A percentile compares a stretch with the other conserved stretches of the same genome.
These are phyloP conservation scores for Lablab purpureus DNA, from an alignment of 306 rosid genomes.

Conservation along the genomic window DNA sequence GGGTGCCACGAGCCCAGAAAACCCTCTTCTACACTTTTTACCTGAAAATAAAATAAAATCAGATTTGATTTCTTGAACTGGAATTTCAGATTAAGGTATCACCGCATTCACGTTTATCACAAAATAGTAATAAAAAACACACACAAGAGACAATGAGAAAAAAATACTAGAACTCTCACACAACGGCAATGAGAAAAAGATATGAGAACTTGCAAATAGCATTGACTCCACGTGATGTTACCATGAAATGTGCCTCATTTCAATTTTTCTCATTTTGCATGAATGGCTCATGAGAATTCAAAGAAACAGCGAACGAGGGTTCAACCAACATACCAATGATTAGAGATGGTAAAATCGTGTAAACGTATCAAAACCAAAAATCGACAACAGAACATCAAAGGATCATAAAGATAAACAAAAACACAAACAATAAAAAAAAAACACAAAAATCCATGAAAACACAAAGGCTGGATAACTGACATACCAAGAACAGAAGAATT, in stretches of 20 bases:
- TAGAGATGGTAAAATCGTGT: not conserved
- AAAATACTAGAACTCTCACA: constrained; percentile 6
- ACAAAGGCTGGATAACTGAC: not conserved
- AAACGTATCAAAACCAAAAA: constrained; percentile 5
- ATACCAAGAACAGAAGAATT: not conserved
- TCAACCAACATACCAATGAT: constrained; percentile 10
- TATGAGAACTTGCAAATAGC: constrained; percentile 1
- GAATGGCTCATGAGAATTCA: constrained; percentile 10
- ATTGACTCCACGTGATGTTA: constrained; percentile 16
- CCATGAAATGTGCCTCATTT: constrained; percentile 1
- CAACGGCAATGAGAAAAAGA: not conserved
- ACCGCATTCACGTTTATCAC: not conserved
- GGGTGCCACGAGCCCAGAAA: constrained; percentile 90
- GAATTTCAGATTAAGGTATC: constrained; percentile 31
- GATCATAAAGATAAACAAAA: constrained; percentile 9
- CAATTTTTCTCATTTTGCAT: constrained; percentile 40
- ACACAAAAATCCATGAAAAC: not conserved
- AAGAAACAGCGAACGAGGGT: not conserved
- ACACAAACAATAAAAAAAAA: not conserved
- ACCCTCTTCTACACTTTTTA: constrained; percentile 82
- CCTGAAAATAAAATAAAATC: constrained; percentile 51
- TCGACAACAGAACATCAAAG: constrained; percentile 9
- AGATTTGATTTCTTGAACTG: not conserved
- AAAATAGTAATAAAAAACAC: not conserved
- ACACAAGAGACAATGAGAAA: not conserved